phyloP scores from a whole-genome alignment of 225 moss, liverwort and hornwort genomes.

The Thuidium tamariscinum region DNA sequence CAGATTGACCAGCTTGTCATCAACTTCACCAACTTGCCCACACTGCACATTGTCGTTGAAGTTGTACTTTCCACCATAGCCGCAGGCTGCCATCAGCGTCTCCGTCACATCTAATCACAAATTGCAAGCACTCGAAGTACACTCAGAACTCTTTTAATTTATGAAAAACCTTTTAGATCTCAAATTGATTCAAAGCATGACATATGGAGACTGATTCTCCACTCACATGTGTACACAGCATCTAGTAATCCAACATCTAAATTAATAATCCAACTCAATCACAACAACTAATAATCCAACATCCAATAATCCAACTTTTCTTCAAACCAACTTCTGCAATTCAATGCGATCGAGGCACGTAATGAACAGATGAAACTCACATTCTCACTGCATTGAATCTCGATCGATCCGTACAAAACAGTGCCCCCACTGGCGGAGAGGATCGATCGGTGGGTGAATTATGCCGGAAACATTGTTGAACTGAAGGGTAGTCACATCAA shows the following conservation, averaged over 20 bases:
- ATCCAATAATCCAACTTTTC: neutral
- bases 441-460: neutral
- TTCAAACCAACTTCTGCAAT: neutral
- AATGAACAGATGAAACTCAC: neutral
- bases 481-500: neutral
- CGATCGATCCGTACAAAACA: neutral
- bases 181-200: neutral
- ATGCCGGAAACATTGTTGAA: neutral
- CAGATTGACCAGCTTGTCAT: slow-evolving; percentile 6
- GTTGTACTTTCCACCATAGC: slow-evolving; percentile 27
- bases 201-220: neutral
- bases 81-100: slow-evolving; percentile 35
- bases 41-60: slow-evolving; percentile 18
- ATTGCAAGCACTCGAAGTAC: neutral
- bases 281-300: too few relatives aligned
- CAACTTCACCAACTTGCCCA: slow-evolving; percentile 3
- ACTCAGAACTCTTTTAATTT: neutral
- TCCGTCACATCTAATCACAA: slow-evolving; percentile 3
- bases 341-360: neutral
- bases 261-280: too few relatives aligned
- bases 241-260: neutral
- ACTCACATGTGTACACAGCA: neutral
- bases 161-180: neutral
- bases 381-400: neutral
- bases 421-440: neutral